Conservation (phyloP, 2,329 filamentous ascomycete genomes). For the Colletotrichum cordylinicola region DNA sequence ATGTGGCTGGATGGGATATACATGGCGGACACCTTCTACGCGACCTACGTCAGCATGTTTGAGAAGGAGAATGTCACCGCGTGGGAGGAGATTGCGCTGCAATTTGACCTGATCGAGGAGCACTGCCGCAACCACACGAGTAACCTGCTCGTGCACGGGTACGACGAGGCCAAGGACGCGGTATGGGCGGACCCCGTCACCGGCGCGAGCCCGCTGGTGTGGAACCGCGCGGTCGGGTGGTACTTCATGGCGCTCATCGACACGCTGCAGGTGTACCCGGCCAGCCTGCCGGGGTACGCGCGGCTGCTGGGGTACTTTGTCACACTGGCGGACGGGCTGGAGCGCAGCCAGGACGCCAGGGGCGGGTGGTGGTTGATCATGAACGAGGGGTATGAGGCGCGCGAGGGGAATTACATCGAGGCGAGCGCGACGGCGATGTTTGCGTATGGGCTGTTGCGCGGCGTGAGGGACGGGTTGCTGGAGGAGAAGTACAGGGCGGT, state of each 20-base stretch:
- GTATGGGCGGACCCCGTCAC: conserved; percentile 56
- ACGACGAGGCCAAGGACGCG: conserved; percentile 53
- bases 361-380: conserved; percentile 67
- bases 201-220: conserved; percentile 57
- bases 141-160: conserved; percentile 58
- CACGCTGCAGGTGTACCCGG: conserved; percentile 49
- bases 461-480: conserved; percentile 35
- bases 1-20: conserved; percentile 65
- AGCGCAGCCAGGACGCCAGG: conserved; percentile 42
- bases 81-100: conserved; percentile 49
- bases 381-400: conserved; percentile 50
- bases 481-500: conserved; percentile 41
- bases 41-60: conserved; percentile 43
- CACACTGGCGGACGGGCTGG: conserved; percentile 46
- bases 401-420: conserved; percentile 64
- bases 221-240: conserved; percentile 61
- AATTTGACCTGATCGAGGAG: conserved; percentile 50
- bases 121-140: conserved; percentile 44
- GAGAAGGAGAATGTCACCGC: conserved; percentile 42
- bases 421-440: conserved; percentile 66
- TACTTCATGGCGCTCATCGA: conserved; percentile 58
- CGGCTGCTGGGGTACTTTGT: conserved; percentile 44
- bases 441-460: conserved; percentile 53
- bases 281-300: conserved; percentile 37
- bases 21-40: conserved; percentile 53